Conservation (phyloP, 352 stramenopile species). For the Globisporangium radiosum region DNA sequence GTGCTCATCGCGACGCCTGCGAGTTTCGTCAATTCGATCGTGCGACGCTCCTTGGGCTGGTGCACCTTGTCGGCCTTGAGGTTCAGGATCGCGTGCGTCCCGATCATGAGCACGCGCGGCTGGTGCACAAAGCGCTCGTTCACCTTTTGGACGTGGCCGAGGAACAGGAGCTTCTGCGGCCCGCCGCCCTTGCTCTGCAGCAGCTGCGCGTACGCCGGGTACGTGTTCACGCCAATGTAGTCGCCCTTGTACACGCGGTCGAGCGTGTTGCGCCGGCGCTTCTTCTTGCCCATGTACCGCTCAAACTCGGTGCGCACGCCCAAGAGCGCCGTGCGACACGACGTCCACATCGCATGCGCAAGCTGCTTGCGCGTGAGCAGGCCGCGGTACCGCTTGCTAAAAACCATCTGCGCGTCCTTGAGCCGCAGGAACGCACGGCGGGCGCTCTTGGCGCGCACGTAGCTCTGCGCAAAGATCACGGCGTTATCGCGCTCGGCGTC, state of each 20-base stretch:
- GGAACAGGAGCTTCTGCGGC: constrained; percentile 65
- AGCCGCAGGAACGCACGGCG: constrained; percentile 52
- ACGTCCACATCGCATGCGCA: constrained; percentile 51
- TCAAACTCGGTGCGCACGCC: constrained; percentile 82
- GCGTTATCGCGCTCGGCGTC: constrained; percentile 58
- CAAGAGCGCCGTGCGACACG: constrained; percentile 66
- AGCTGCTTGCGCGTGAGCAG: constrained; percentile 73
- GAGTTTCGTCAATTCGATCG: constrained; percentile 56
- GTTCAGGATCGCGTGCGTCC: constrained; percentile 74
- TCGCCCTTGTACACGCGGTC: constrained; percentile 69
- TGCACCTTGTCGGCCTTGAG: constrained; percentile 81
- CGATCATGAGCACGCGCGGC: constrained; percentile 66
- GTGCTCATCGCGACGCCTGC: constrained; percentile 65
- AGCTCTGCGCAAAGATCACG: constrained; percentile 73
- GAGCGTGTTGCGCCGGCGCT: constrained; percentile 72
- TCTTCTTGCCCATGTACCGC: constrained; percentile 81
- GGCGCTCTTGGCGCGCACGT: constrained; percentile 41
- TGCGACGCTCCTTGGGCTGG: constrained; percentile 73
- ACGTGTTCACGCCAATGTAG: constrained; percentile 76
- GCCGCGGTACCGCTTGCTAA: constrained; percentile 72
- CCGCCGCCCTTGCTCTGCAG: constrained; percentile 32
- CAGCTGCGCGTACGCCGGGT: constrained; percentile 52
- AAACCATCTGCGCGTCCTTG: constrained; percentile 58
- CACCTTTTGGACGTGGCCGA: constrained; percentile 66
- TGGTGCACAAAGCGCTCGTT: constrained; percentile 83